Percentiles rank a stretch among this genome's conserved stretches.
These are phyloP conservation scores for Achlya hypogyna DNA, from an alignment of 352 stramenopile species.

Conservation along the genomic window DNA sequence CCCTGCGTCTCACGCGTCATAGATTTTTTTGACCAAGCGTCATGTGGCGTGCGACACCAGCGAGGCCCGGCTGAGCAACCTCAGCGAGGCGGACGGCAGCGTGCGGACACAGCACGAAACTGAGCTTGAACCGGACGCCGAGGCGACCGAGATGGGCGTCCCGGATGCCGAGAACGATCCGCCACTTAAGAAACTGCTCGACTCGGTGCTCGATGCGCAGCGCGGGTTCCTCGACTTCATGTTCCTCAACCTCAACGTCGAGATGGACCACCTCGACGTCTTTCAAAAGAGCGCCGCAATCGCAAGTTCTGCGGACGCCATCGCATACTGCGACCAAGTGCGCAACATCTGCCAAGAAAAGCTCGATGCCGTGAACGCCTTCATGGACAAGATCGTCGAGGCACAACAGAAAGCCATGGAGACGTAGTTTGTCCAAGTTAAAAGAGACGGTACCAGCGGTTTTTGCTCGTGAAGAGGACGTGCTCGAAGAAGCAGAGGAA, in stretches of 20 bases:
- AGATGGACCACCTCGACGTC: constrained; percentile 67
- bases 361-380: constrained; percentile 75
- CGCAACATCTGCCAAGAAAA: constrained; percentile 82
- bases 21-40: constrained; percentile 31
- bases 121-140: not conserved
- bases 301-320: constrained; percentile 70
- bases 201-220: constrained; percentile 48
- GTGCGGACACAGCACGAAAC: not conserved
- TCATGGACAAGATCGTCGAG: constrained; percentile 80
- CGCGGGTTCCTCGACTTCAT: constrained; percentile 62
- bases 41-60: constrained; percentile 25
- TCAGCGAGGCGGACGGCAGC: not conserved
- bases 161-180: constrained; percentile 11
- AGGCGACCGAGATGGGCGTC: not conserved
- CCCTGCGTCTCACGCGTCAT: constrained; percentile 25
- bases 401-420: constrained; percentile 68
- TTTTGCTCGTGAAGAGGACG: constrained; percentile 17
- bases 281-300: constrained; percentile 67
- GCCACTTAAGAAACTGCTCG: constrained; percentile 53
- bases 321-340: constrained; percentile 79
- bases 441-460: constrained; percentile 18
- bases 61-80: constrained; percentile 20
- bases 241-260: constrained; percentile 49
- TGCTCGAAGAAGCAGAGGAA: constrained; percentile 16
- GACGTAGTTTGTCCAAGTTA: constrained; percentile 32